A percentile compares a stretch with the other conserved stretches of the same genome.
Evolutionary conservation across 306 rosid genomes (phyloP).

Genomic region (Cotoneaster glaucophyllus): DNA sequence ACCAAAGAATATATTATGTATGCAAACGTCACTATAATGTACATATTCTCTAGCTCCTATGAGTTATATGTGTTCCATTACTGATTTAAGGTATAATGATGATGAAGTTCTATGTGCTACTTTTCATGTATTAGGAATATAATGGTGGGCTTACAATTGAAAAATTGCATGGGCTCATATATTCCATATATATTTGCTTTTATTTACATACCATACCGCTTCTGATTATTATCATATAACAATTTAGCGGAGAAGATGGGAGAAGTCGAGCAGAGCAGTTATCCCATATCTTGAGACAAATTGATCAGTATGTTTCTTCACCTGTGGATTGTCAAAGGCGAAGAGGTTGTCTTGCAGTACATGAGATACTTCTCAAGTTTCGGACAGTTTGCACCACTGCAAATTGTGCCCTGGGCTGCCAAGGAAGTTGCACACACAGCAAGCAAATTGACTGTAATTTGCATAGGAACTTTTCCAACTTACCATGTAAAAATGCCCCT

Average conservation of each 20-base stretch:
- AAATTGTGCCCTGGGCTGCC: conserved; percentile 80
- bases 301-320: conserved; percentile 83
- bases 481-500: conserved; percentile 66
- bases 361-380: conserved; percentile 94
- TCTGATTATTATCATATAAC: conserved; percentile 27
- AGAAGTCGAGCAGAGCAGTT: conserved; percentile 95
- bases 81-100: not conserved
- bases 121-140: not conserved
- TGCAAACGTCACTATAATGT: not conserved
- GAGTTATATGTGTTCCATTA: not conserved
- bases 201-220: not conserved
- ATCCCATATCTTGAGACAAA: conserved; percentile 80
- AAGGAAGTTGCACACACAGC: conserved; percentile 75
- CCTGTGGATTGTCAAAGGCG: conserved; percentile 79
- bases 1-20: too few relatives aligned
- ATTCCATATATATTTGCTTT: not conserved
- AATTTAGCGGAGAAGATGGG: conserved; percentile 93
- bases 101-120: not conserved
- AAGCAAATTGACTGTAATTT: conserved; percentile 66
- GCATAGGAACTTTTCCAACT: conserved; percentile 68
- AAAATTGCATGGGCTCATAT: not conserved
- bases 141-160: not conserved
- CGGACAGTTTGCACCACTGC: conserved; percentile 76
- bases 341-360: conserved; percentile 92
- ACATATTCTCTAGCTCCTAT: not conserved